Evolutionary conservation across 2,329 filamentous ascomycete genomes (phyloP), one percentile per base, ranked within the genome.

Genomic region (Chaetomium sp.): DNA sequence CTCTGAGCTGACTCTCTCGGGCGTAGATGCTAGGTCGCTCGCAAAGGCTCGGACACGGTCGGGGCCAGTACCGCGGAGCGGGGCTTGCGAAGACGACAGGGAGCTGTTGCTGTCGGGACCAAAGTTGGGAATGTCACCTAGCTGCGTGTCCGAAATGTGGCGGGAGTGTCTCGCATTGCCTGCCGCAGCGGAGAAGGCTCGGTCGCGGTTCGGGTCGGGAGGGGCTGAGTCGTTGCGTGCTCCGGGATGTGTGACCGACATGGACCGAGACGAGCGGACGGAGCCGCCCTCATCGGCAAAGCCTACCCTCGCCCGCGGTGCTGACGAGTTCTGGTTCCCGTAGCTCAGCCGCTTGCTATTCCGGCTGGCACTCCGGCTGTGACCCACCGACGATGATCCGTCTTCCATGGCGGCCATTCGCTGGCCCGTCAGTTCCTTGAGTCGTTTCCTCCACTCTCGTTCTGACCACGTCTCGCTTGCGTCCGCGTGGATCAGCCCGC

Each of bases 341-440:
- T 79, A 77, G 67, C 81, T 85, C 36, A 82, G 70, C 32, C 80
- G 76, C 54, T 78, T 80, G 62, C 76, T 81, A 62, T 77, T 80
- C 47, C 80, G 78, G 62, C 84, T 84, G 60, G 79, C 81, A 58
- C 79, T 78, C 55, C 79, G 76, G 57, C 76, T 75, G 34, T 76
- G 74, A 27, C 67, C 67, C 8, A 64, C 67, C 6, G 74, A 74
- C 19, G 72, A 27, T 27, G 19, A 27, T 27, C 19, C 70, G n/a
- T 80, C 78, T 46, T 82, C 79, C 49, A 82, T 74, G 12, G 76
- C 79, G 34, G 82, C 83, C 82, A 95, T 92, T 27, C 90, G 83
- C 53, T 82, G 84, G 4, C 87, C 84, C 0, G 92, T 96, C 45
- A 92, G 76, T 56, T 96, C 91, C 72, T 96, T 97, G 68, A 99